These are phyloP conservation scores for Tylopilus felleus DNA, from an alignment of 768 basidiomycete species.

Conservation along the genomic window DNA sequence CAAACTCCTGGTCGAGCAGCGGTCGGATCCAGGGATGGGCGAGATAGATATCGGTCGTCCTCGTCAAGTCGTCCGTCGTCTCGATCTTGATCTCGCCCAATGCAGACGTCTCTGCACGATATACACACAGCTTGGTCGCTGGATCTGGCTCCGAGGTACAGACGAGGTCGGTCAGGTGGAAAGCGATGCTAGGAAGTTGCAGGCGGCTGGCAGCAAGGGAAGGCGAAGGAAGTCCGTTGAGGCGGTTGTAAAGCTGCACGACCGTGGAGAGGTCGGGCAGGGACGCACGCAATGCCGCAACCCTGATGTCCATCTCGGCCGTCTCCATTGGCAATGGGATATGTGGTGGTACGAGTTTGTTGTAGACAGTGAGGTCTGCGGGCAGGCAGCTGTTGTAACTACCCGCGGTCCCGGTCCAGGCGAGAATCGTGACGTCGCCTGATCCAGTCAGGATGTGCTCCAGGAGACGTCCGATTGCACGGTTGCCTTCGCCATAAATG, in stretches of 20 bases:
- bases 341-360: not conserved
- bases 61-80: too few species aligned
- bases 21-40: not conserved
- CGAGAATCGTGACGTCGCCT: not conserved
- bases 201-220: not conserved
- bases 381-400: conserved; percentile 4
- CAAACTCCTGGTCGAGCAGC: not conserved
- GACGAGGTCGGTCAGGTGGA: not conserved
- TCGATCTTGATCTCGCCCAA: not conserved
- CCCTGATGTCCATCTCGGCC: not conserved
- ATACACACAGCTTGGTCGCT: too few species aligned
- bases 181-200: conserved; percentile 2
- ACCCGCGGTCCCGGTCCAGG: conserved; percentile 1
- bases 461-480: not conserved
- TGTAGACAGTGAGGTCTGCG: conserved; percentile 1
- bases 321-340: not conserved
- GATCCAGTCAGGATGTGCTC: conserved; percentile 3
- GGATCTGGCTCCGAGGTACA: too few species aligned
- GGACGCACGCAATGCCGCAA: not conserved
- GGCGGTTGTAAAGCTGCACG: not conserved
- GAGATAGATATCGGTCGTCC: too few species aligned
- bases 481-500: not conserved
- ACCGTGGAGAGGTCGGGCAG: not conserved
- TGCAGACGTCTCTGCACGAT: too few species aligned
- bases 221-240: not conserved